Evolutionary conservation across 257 asterid species (phyloP), one percentile per base, ranked within the genome.

Genomic region (Vinca minor): DNA sequence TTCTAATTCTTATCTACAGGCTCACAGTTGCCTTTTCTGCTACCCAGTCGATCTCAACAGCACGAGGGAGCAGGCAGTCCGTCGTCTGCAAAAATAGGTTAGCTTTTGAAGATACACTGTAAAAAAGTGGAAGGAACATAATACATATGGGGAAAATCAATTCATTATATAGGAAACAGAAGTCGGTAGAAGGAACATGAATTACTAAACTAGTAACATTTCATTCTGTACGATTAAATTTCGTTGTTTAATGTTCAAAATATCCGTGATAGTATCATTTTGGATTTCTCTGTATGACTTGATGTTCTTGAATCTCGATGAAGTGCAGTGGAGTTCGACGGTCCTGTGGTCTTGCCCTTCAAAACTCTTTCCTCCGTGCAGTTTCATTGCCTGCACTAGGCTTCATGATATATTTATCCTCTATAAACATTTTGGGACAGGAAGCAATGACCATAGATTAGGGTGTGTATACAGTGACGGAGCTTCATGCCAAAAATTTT

Each of bases 21-120:
- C 67, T 63, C 64, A 46, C 65, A 11, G 62, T 55, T 39, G 39
- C 65, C 59, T 55, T 48, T 55, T 69, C 77, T 54, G 47, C 57
- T 65, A 35, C 59, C 21, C 39, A 39, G 42, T 17, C 56, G 74
- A 56, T 45, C 20, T 50, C 8, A 35, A 68, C 29, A 35, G 38
- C 53, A 42, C 28, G 48, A 25, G 48, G 72, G 60, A 58, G 72
- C 72, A 34, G 42, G 55, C 46, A n/a, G n/a, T n/a, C 62, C 11
- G 60, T 31, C 42, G 69, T 63, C 18, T 56, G 54, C 74, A 61
- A 20, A 25, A 25, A 45, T 70, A 76, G 86, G 71, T 63, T 81
- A 73, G 81, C 69, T 78, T 62, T 69, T 73, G 82, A 77, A 68
- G 84, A 59, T 70, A 81, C 85, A 76, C 63, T 85, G 88, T 80